phyloP scores from a whole-genome alignment of 371 early-diverging fungal species.

The Mortierella sp. region DNA sequence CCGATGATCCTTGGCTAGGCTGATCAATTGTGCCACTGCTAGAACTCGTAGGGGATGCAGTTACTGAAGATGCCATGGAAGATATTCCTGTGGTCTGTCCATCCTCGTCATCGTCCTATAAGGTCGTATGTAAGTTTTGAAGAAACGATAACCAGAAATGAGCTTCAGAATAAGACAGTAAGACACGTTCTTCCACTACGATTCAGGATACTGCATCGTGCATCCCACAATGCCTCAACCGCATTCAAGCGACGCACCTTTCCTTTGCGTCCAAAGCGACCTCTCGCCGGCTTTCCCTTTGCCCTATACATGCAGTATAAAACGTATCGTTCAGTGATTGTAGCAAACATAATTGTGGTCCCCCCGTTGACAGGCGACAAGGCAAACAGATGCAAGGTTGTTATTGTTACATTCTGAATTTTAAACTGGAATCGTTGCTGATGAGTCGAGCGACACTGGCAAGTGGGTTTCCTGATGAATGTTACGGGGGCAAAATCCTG shows the following conservation, averaged over 20 bases:
- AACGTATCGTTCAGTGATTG: too few relatives aligned
- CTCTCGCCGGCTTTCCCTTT: constrained; percentile 29
- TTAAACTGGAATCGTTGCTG: too few relatives aligned
- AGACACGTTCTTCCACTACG: not conserved
- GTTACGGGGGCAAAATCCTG: too few relatives aligned
- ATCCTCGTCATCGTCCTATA: constrained; percentile 46
- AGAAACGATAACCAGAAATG: too few relatives aligned
- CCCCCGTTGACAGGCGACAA: too few relatives aligned
- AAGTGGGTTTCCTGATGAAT: too few relatives aligned
- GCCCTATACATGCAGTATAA: constrained; percentile 18
- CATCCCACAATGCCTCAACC: not conserved
- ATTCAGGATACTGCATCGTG: not conserved
- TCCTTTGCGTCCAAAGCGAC: constrained; percentile 43
- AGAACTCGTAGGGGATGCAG: constrained; percentile 42
- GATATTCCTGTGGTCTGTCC: constrained; percentile 40
- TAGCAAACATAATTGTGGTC: too few relatives aligned
- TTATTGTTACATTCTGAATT: too few relatives aligned
- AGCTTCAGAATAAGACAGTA: too few relatives aligned
- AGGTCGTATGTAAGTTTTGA: too few relatives aligned
- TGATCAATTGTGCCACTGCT: constrained; percentile 29
- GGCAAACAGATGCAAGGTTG: too few relatives aligned
- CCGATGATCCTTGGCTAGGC: not conserved
- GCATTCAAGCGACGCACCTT: constrained; percentile 7
- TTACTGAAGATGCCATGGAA: constrained; percentile 41
- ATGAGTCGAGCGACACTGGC: too few relatives aligned